Evolutionary conservation across 257 asterid genomes (phyloP), one percentile per base, ranked within the genome.

Genomic region (Nicotiana attenuata): DNA sequence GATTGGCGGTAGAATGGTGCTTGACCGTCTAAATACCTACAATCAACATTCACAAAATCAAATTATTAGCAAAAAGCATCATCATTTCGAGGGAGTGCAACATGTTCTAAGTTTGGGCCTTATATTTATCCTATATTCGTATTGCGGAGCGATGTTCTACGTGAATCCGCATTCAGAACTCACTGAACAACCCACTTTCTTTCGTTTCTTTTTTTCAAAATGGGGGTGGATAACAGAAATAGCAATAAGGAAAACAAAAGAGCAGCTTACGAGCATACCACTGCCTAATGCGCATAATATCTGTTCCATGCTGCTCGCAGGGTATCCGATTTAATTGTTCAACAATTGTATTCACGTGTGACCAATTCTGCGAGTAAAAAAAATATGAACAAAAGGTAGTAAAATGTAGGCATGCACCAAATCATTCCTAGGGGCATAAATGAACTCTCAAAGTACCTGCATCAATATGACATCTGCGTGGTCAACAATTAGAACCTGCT

Each of bases 201-300:
- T 35, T 35, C 41, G 1, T 31, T 20, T 69, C 14, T 14, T 13
- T 73, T 71, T 71, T 41, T 10, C 31, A 41, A 45, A 71, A 41
- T 11, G 7, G 61, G 55, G 45, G 59, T 50, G 76, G 10, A 52
- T 20, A 57, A 53, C 57, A 14, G 19, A 50, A 47, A 29, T 41
- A 77, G 77, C 50, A 65, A 63, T 10, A 80, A 3, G 52, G 84
- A 41, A 31, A 75, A 68, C n/a, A 82, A 45, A 77, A 24, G 80
- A 79, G 71, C 66, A 80, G 24, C 59, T 19, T 77, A 81, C 16
- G 81, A 63, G 77, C 89, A 87, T 91, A 96, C 99, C 99, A 96
- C 69, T 92, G 95, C 83, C 98, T 88, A 79, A 96, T 87, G 86
- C 99, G 98, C 98, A 94, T 94, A 66, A 96, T 90, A 92, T 96